These are phyloP conservation scores for Picea abies DNA, from an alignment of 83 land plant genomes.

Conservation along the genomic window DNA sequence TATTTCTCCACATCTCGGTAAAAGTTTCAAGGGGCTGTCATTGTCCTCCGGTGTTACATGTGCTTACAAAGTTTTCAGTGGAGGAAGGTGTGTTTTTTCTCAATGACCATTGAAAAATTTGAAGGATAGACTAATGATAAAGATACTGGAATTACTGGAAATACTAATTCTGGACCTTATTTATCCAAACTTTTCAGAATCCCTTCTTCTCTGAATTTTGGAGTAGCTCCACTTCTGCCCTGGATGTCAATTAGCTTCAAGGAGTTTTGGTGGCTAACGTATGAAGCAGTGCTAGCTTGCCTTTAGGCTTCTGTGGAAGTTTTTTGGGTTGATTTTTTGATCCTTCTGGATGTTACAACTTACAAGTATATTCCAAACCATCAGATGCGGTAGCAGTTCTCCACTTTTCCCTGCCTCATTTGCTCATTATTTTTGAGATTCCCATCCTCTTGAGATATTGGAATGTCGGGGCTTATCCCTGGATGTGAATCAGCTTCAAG, in stretches of 20 bases:
- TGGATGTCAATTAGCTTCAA: slow-evolving; percentile 51
- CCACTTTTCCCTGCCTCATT: background rate
- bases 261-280: slow-evolving; percentile 65
- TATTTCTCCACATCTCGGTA: slow-evolving; percentile 41
- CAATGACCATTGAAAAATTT: background rate
- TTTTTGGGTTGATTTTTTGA: background rate
- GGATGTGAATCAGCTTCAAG: slow-evolving; percentile 37
- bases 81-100: slow-evolving; percentile 28
- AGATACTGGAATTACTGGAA: background rate
- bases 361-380: too few species aligned
- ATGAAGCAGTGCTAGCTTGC: slow-evolving; percentile 33
- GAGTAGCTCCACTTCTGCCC: slow-evolving; percentile 51
- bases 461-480: slow-evolving; percentile 46
- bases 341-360: background rate
- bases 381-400: background rate
- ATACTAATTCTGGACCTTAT: background rate
- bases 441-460: slow-evolving; percentile 27
- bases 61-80: slow-evolving; percentile 50
- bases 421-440: slow-evolving; percentile 23
- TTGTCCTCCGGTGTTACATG: slow-evolving; percentile 31
- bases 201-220: slow-evolving; percentile 33
- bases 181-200: slow-evolving; percentile 36
- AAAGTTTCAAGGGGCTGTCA: slow-evolving; percentile 36
- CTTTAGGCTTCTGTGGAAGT: background rate
- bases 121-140: background rate